A percentile compares a stretch with the other conserved stretches of the same genome.
phyloP scores from a whole-genome alignment of 1,284 basidiomycete species.

The Blastosporella zonata region DNA sequence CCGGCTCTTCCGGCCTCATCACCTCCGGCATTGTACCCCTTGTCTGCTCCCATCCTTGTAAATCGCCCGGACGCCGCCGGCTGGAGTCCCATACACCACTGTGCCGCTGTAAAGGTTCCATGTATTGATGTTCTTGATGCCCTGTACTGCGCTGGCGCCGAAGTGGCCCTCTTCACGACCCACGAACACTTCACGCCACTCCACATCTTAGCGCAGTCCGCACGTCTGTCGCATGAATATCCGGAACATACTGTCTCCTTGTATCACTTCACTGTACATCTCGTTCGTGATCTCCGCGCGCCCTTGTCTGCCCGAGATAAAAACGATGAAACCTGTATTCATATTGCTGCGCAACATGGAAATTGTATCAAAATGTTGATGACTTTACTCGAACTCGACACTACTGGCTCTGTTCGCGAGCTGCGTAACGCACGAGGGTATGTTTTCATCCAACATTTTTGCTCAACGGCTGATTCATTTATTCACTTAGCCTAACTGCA shows the following conservation, averaged over 20 bases:
- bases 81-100: slow-evolving; percentile 71
- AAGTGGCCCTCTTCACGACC: slow-evolving; percentile 65
- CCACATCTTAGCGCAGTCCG: slow-evolving; percentile 62
- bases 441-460: slow-evolving; percentile 24
- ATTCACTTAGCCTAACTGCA: slow-evolving; percentile 53
- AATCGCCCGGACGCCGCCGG: slow-evolving; percentile 63
- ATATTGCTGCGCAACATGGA: slow-evolving; percentile 91
- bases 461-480: slow-evolving; percentile 3
- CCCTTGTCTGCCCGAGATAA: slow-evolving; percentile 70
- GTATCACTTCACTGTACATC: slow-evolving; percentile 59
- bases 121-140: slow-evolving; percentile 63
- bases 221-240: slow-evolving; percentile 34
- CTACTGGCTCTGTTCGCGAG: slow-evolving; percentile 48
- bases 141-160: slow-evolving; percentile 70
- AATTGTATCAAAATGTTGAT: slow-evolving; percentile 61
- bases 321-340: slow-evolving; percentile 89
- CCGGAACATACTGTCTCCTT: slow-evolving; percentile 39
- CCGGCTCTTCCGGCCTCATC: slow-evolving; percentile 36
- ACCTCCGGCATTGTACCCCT: slow-evolving; percentile 37
- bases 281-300: slow-evolving; percentile 63
- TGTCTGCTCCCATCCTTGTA: slow-evolving; percentile 47
- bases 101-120: slow-evolving; percentile 50
- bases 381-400: slow-evolving; percentile 63
- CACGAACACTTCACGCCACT: slow-evolving; percentile 64
- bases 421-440: slow-evolving; percentile 68